These are phyloP conservation scores for Closterium sp. DNA, from an alignment of 139 green algal genomes.

Conservation along the genomic window DNA sequence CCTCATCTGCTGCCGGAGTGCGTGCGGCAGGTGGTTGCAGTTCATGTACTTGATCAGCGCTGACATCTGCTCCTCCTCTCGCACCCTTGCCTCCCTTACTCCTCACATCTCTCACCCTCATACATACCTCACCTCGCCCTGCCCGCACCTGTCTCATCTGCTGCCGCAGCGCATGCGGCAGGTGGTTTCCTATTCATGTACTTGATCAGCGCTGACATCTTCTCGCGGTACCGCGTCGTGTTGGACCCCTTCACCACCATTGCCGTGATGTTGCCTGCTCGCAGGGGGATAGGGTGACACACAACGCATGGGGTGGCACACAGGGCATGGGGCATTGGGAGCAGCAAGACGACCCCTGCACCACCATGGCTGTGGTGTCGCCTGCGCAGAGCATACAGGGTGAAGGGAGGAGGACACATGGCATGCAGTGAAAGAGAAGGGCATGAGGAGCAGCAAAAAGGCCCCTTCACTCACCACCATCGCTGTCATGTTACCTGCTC, in stretches of 20 bases:
- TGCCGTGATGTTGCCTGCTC: background rate
- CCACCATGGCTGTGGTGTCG: background rate
- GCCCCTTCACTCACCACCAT: too few relatives aligned
- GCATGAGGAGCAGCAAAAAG: too few relatives aligned
- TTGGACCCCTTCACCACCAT: conserved; percentile 16
- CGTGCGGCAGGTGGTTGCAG: too few relatives aligned
- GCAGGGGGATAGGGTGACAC: too few relatives aligned
- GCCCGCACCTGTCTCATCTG: conserved; percentile 8
- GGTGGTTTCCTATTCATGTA: conserved; percentile 24
- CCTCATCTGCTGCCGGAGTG: too few relatives aligned
- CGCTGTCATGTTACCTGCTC: too few relatives aligned
- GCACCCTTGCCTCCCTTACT: background rate
- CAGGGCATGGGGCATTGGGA: background rate
- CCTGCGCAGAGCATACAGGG: background rate
- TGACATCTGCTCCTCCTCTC: background rate
- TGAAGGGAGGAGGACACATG: too few relatives aligned
- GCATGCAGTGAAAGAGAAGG: background rate
- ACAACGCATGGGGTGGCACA: background rate
- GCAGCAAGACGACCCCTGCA: background rate
- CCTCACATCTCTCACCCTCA: background rate
- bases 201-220: conserved; percentile 27
- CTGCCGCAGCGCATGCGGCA: background rate
- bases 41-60: too few relatives aligned
- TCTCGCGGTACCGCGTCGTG: conserved; percentile 11
- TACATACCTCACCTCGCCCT: too few relatives aligned